phyloP scores from a whole-genome alignment of 2,329 filamentous ascomycete species.

The Hypoxylon sp. region DNA sequence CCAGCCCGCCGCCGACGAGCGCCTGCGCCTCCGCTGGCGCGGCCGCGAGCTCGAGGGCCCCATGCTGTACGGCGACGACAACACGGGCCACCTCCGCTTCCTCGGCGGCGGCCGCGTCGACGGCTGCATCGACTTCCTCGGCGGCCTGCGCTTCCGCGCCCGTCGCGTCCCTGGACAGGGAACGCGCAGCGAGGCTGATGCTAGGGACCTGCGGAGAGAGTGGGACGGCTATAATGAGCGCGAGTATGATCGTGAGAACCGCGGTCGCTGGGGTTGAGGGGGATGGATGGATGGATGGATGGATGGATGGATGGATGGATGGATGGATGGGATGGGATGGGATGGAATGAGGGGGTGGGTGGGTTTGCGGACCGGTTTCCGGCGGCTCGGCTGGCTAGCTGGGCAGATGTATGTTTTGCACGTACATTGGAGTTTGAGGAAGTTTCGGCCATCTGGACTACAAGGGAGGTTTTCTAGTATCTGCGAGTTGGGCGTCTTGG shows the following conservation, averaged over 20 bases:
- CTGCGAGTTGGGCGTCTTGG: too few species aligned
- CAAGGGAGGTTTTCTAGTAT: too few species aligned
- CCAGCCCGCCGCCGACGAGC: constrained; percentile 44
- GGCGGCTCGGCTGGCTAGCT: too few species aligned
- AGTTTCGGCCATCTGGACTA: too few species aligned
- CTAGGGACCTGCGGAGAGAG: constrained; percentile 36
- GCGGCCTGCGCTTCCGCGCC: constrained; percentile 44
- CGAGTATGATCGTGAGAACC: constrained; percentile 42
- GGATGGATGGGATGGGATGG: too few species aligned
- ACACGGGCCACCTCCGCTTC: constrained; percentile 48
- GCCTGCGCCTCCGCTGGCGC: constrained; percentile 48
- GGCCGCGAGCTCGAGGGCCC: constrained; percentile 45
- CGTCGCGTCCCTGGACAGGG: constrained; percentile 38
- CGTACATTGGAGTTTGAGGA: too few species aligned
- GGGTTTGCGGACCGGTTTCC: neutral
- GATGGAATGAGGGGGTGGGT: too few species aligned
- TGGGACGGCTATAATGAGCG: constrained; percentile 45
- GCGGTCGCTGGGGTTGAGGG: constrained; percentile 24
- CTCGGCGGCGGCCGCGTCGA: constrained; percentile 49
- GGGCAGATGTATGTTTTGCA: too few species aligned
- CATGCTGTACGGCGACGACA: constrained; percentile 39
- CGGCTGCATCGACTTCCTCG: constrained; percentile 43
- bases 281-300: neutral
- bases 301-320: too few species aligned
- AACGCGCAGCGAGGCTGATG: constrained; percentile 44